Evolutionary conservation across 2,329 filamentous ascomycete genomes (phyloP).

Genomic region (Stachybotrys chartarum): DNA sequence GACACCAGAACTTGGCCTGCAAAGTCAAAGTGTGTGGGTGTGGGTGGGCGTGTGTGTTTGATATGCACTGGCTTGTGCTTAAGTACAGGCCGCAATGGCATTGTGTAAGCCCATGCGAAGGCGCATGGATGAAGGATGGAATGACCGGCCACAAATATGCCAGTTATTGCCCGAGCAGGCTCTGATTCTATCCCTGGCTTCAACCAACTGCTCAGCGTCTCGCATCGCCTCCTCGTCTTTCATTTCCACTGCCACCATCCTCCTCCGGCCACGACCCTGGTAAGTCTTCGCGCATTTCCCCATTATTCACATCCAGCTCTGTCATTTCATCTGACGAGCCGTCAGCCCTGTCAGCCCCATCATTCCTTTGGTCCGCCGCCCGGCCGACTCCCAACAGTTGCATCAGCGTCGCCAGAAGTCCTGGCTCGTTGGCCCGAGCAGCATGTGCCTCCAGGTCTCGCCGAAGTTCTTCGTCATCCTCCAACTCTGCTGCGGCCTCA

Average conservation of each 20-base stretch:
- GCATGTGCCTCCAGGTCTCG: conserved; percentile 21
- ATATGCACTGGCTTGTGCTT: not conserved
- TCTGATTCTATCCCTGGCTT: not conserved
- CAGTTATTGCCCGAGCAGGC: not conserved
- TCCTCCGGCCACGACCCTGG: conserved; percentile 30
- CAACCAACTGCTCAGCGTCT: not conserved
- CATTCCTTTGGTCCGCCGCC: not conserved
- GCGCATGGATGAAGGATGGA: no score
- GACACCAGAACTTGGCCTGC: no score
- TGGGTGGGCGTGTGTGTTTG: not conserved
- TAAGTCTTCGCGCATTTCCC: conserved; percentile 7
- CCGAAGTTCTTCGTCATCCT: conserved; percentile 23
- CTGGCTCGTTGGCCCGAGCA: conserved; percentile 15
- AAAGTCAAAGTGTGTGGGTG: no score
- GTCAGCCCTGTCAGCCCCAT: conserved; percentile 6
- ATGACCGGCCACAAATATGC: not conserved
- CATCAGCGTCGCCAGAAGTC: conserved; percentile 17
- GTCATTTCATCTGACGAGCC: not conserved
- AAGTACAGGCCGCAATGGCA: not conserved
- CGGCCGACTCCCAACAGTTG: conserved; percentile 11
- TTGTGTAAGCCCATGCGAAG: not conserved
- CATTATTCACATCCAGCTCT: conserved; percentile 4
- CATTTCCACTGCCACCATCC: conserved; percentile 4
- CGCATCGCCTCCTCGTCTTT: not conserved
- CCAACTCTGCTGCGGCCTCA: conserved; percentile 15